Evolutionary conservation across 2,329 filamentous ascomycete species (phyloP).

Genomic region (Fusarium udum): DNA sequence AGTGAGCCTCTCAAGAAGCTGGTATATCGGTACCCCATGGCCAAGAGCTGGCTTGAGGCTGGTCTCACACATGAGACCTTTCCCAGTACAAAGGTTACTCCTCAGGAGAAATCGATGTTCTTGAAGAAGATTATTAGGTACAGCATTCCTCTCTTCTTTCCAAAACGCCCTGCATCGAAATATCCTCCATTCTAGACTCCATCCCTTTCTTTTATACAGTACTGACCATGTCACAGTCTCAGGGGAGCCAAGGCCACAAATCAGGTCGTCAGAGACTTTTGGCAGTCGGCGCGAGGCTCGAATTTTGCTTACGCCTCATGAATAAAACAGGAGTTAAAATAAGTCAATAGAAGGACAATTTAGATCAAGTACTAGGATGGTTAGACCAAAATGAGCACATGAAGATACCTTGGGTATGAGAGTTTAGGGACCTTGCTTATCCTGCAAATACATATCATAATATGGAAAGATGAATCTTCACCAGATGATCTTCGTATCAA

Average conservation of each 20-base stretch:
- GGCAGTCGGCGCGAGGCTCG: constrained; percentile 71
- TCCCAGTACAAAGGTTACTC: constrained; percentile 66
- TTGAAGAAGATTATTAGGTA: constrained; percentile 72
- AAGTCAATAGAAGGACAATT: background rate
- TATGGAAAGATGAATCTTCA: background rate
- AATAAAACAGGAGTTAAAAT: constrained; percentile 2
- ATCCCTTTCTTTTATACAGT: background rate
- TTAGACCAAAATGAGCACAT: background rate
- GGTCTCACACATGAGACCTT: constrained; percentile 66
- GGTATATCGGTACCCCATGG: constrained; percentile 62
- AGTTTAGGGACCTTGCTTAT: background rate
- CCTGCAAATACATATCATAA: background rate
- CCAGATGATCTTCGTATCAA: background rate
- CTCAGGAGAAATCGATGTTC: constrained; percentile 70
- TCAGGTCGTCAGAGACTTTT: constrained; percentile 75
- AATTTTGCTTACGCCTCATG: constrained; percentile 70
- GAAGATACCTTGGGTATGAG: background rate
- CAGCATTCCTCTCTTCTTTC: background rate
- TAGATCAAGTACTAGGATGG: background rate
- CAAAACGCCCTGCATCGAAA: no score
- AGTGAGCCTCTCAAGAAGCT: constrained; percentile 77
- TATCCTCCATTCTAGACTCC: background rate
- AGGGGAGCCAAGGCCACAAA: constrained; percentile 72
- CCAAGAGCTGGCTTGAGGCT: constrained; percentile 70
- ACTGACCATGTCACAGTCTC: constrained; percentile 54